Evolutionary conservation across 164 flowering plant species (phyloP), one percentile per base, ranked within the genome.

Genomic region (Magnolia sinica): DNA sequence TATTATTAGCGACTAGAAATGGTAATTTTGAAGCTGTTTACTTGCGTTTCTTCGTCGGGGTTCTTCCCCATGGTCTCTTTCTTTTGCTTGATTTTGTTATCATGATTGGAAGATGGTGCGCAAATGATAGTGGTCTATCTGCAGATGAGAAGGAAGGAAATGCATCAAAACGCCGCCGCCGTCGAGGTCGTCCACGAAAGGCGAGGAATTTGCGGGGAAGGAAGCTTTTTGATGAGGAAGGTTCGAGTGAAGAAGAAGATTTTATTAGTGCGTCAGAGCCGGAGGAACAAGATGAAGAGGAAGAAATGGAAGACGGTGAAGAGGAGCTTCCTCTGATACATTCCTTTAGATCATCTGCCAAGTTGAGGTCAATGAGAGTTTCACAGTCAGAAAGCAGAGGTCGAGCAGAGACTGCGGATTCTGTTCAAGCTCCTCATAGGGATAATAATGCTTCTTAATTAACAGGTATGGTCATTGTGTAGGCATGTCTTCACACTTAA

Each of bases 161-260:
- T 50, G 18, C 83, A 37, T 88, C 76, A n/a, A 92, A 70, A 70
- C 66, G 91, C 6, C 83, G 95, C 66, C 97, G 97, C 72, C 97
- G 90, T 4, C 82, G 96, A 68, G 97, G 97, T 67, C 97, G 97
- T 65, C 92, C 96, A 24, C 86, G 88, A 63, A 94, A 91, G 80
- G 83, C 74, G 66, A 89, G 76, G 61, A 88, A 89, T 73, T 22
- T 94, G 70, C 87, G 79, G 74, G 98, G 98, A 72, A 96, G 89
- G 86, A 92, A 89, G 77, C 92, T 96, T 27, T 96, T 96, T 85
- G 96, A 93, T 74, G 98, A 81, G 79, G 88, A 89, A 22, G 85
- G 83, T 82, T 88, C 97, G 68, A 89, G 96, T 79, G 98, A 89
- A 76, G 98, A 93, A 27, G 96, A 95, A 76, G 97, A 91, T 61